phyloP scores from a whole-genome alignment of 2,329 filamentous ascomycete genomes.

The Aureobasidium melanogenum region DNA sequence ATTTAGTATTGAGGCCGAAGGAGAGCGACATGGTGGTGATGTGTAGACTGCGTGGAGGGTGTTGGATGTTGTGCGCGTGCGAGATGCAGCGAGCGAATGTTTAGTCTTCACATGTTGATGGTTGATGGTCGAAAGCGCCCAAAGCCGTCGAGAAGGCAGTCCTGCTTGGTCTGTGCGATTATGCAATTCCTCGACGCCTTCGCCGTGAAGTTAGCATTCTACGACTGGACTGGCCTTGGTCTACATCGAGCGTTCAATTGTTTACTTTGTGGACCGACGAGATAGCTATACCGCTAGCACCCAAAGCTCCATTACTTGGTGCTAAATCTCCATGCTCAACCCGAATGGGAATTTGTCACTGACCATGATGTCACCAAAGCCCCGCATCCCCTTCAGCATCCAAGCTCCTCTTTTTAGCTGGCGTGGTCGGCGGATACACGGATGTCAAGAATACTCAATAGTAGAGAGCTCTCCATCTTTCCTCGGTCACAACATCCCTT shows the following conservation, averaged over 20 bases:
- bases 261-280: not conserved
- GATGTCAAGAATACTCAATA: not conserved
- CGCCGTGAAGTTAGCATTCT: no score
- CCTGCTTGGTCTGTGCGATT: not conserved
- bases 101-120: not conserved
- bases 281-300: not conserved
- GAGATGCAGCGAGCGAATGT: not conserved
- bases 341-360: not conserved
- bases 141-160: not conserved
- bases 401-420: not conserved
- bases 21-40: conserved; percentile 24
- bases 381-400: not conserved
- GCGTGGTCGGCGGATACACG: not conserved
- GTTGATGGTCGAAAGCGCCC: not conserved
- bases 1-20: conserved; percentile 28
- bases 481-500: not conserved
- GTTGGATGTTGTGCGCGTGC: not conserved
- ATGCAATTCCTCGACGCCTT: no score
- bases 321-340: not conserved
- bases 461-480: not conserved
- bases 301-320: not conserved
- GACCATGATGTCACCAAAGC: not conserved
- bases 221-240: not conserved
- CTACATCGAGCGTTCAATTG: not conserved
- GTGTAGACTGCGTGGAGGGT: not conserved